These are phyloP conservation scores for Scedosporium aurantiacum DNA, from an alignment of 2,329 filamentous ascomycete genomes.

Conservation along the genomic window DNA sequence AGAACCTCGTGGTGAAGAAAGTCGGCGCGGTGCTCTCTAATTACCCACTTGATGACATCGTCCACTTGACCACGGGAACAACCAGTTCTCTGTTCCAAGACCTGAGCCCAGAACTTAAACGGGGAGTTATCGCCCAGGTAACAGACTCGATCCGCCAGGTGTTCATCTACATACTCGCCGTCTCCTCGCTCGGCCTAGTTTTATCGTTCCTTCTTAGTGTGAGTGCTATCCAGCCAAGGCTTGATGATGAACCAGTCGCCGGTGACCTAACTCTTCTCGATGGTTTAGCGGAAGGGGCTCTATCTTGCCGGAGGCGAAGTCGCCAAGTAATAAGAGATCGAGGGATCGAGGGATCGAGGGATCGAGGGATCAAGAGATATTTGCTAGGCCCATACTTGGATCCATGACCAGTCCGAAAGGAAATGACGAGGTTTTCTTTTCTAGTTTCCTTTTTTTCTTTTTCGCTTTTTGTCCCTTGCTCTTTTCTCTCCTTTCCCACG, in stretches of 20 bases:
- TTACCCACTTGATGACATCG: neutral
- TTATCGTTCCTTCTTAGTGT: conserved; percentile 6
- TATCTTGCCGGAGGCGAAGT: neutral
- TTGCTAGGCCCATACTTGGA: no score
- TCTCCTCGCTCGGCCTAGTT: conserved; percentile 4
- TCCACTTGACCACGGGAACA: conserved; percentile 1
- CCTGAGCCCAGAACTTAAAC: neutral
- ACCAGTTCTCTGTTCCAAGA: conserved; percentile 6
- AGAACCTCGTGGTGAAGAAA: conserved; percentile 4
- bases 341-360: no score
- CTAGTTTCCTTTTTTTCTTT: no score
- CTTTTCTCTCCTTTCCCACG: no score
- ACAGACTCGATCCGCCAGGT: conserved; percentile 4
- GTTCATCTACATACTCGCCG: conserved; percentile 3
- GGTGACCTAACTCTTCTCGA: neutral
- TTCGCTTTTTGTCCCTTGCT: no score
- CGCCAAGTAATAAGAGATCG: neutral
- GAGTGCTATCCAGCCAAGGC: neutral
- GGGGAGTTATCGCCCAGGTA: conserved; percentile 4
- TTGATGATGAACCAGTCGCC: neutral
- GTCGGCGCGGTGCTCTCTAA: neutral
- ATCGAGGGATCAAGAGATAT: no score
- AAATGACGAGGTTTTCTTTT: no score
- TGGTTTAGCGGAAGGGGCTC: neutral
- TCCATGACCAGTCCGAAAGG: no score